These are phyloP conservation scores for Herpetomonas muscarum DNA, from an alignment of 208 protist species.

Conservation along the genomic window DNA sequence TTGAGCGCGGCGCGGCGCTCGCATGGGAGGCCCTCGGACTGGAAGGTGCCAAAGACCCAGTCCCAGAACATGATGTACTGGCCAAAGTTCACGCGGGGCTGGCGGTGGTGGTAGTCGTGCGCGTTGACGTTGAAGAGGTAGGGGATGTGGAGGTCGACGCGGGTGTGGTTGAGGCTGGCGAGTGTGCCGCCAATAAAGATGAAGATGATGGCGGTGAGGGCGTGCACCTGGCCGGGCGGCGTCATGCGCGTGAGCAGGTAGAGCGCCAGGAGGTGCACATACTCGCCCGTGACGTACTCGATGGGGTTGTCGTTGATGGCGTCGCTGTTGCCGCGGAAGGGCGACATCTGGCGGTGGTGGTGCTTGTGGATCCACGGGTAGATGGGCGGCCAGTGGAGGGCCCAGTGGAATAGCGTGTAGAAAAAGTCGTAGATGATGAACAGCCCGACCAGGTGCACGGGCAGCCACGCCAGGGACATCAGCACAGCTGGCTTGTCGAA, in stretches of 20 bases:
- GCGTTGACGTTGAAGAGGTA: constrained; percentile 82
- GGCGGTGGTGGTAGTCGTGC: constrained; percentile 88
- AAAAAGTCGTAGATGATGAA: constrained; percentile 91
- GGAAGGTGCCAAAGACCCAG: constrained; percentile 81
- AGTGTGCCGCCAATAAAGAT: constrained; percentile 81
- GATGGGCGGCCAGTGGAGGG: constrained; percentile 77
- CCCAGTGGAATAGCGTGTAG: constrained; percentile 87
- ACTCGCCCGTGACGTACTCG: constrained; percentile 89
- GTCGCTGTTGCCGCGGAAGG: constrained; percentile 86
- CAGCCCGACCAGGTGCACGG: constrained; percentile 43
- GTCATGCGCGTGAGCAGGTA: constrained; percentile 65
- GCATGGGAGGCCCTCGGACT: constrained; percentile 33
- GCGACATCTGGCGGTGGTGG: constrained; percentile 87
- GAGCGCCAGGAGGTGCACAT: constrained; percentile 78
- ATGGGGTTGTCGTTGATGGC: constrained; percentile 91
- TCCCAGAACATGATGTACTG: constrained; percentile 95
- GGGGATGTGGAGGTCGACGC: constrained; percentile 72
- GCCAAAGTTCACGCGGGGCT: constrained; percentile 86
- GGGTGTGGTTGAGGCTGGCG: constrained; percentile 89
- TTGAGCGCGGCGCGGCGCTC: not conserved
- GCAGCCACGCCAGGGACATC: constrained; percentile 42
- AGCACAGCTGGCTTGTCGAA: constrained; percentile 15
- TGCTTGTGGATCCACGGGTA: constrained; percentile 90
- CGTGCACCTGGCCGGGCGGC: constrained; percentile 56
- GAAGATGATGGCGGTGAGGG: constrained; percentile 54